These are phyloP conservation scores for Naganishia liquefaciens DNA, from an alignment of 1,284 basidiomycete species.

Conservation along the genomic window DNA sequence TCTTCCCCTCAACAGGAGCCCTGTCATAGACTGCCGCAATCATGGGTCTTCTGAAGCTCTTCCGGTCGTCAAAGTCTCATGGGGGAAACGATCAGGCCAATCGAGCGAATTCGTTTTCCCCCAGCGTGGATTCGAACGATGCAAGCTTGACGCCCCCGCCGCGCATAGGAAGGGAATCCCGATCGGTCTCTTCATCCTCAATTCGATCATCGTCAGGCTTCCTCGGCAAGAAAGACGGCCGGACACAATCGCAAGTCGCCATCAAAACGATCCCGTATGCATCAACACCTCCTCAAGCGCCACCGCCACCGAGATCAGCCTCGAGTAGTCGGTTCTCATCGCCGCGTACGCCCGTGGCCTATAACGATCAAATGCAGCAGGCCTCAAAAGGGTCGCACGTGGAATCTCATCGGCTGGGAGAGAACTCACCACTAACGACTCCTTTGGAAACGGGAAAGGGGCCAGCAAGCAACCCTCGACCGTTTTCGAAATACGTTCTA, in stretches of 20 bases:
- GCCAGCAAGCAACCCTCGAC: neutral
- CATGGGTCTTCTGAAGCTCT: constrained; percentile 22
- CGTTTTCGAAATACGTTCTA: constrained; percentile 20
- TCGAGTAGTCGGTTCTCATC: constrained; percentile 6
- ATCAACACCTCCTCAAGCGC: constrained; percentile 14
- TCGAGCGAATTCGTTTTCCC: constrained; percentile 22
- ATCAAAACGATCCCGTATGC: constrained; percentile 25
- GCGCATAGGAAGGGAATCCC: neutral
- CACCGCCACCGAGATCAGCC: constrained; percentile 8
- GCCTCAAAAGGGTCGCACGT: neutral
- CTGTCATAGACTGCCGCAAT: neutral
- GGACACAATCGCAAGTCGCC: neutral
- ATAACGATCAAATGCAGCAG: neutral
- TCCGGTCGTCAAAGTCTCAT: constrained; percentile 17
- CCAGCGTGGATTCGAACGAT: neutral
- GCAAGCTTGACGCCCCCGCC: constrained; percentile 4
- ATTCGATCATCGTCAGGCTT: constrained; percentile 10
- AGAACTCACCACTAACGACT: neutral
- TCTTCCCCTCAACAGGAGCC: neutral
- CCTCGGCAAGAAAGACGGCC: constrained; percentile 11
- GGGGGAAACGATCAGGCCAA: constrained; percentile 5
- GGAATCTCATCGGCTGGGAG: neutral
- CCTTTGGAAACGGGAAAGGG: neutral
- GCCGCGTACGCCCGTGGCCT: neutral
- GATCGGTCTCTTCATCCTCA: constrained; percentile 10